These are phyloP conservation scores for Scheffersomyces stipitis DNA, from an alignment of 805 yeast genomes.

Conservation along the genomic window DNA sequence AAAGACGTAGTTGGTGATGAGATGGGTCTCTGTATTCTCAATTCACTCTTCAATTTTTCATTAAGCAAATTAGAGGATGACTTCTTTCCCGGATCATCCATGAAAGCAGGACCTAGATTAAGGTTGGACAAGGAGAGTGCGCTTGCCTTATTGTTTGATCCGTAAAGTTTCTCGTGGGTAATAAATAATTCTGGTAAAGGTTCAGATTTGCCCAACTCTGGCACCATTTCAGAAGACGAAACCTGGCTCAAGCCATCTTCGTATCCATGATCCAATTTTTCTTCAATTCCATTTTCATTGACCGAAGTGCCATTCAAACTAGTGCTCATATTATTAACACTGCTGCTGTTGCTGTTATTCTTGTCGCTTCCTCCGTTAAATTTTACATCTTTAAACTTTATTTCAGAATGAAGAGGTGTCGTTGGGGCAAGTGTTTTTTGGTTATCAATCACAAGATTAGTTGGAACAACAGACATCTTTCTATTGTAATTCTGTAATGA, in stretches of 20 bases:
- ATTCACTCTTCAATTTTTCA: constrained; percentile 15
- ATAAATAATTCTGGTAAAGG: constrained; percentile 23
- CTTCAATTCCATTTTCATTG: neutral
- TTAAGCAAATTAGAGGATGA: constrained; percentile 5
- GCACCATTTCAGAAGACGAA: neutral
- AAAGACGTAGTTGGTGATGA: constrained; percentile 22
- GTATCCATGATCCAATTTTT: too few relatives aligned
- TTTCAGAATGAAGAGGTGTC: constrained; percentile 1
- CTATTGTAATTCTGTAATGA: constrained; percentile 16
- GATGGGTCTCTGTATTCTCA: constrained; percentile 6
- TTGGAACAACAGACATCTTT: constrained; percentile 29
- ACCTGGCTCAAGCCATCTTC: constrained; percentile 4
- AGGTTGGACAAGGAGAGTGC: constrained; percentile 1
- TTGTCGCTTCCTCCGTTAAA: constrained; percentile 11
- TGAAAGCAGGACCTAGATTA: neutral
- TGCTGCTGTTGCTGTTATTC: neutral
- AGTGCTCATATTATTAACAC: neutral
- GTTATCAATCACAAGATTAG: constrained; percentile 20
- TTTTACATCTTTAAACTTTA: constrained; percentile 26
- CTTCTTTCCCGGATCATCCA: constrained; percentile 1
- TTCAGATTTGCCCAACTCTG: constrained; percentile 1
- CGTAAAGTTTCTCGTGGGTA: constrained; percentile 34
- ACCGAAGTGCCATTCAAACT: constrained; percentile 10
- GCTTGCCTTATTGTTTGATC: constrained; percentile 6
- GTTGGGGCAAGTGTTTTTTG: neutral